Conservation (phyloP, 2,329 filamentous ascomycete genomes). For the Talaromyces albobiverticillius region DNA sequence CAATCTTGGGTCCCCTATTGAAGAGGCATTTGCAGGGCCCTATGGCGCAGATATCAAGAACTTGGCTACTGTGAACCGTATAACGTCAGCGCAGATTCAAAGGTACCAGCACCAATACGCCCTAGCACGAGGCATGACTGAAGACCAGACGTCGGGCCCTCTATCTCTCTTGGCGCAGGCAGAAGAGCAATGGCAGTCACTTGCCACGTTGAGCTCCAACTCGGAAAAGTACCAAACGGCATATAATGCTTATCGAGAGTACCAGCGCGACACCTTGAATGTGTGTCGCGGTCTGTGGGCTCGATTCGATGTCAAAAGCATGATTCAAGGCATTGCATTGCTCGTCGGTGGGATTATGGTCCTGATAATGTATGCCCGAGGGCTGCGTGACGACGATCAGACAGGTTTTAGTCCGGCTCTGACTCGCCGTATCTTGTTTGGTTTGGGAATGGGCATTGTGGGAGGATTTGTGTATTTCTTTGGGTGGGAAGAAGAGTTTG, state of each 20-base stretch:
- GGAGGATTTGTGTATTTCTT: slow-evolving; percentile 24
- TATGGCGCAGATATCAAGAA: slow-evolving; percentile 71
- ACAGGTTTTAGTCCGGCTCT: slow-evolving; percentile 47
- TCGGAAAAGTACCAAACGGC: slow-evolving; percentile 39
- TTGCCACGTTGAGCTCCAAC: slow-evolving; percentile 38
- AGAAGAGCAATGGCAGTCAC: slow-evolving; percentile 51
- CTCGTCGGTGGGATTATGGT: slow-evolving; percentile 66
- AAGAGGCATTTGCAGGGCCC: slow-evolving; percentile 80
- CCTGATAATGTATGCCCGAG: slow-evolving; percentile 69
- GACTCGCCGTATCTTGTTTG: slow-evolving; percentile 50
- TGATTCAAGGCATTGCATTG: slow-evolving; percentile 74
- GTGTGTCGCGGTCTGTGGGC: slow-evolving; percentile 88
- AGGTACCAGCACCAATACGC: slow-evolving; percentile 86
- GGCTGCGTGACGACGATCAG: slow-evolving; percentile 49
- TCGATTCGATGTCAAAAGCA: slow-evolving; percentile 81
- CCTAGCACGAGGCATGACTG: slow-evolving; percentile 65
- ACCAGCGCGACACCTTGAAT: slow-evolving; percentile 73
- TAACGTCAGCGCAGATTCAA: slow-evolving; percentile 81
- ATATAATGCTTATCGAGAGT: slow-evolving; percentile 63
- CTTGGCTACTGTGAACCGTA: slow-evolving; percentile 70
- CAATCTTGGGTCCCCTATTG: slow-evolving; percentile 87
- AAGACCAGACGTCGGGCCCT: slow-evolving; percentile 56
- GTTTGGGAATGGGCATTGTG: slow-evolving; percentile 44
- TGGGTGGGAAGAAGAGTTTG: slow-evolving; percentile 25
- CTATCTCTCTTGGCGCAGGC: slow-evolving; percentile 60